These are phyloP conservation scores for Arthroderma sp. DNA, from an alignment of 2,329 filamentous ascomycete species.

Conservation along the genomic window DNA sequence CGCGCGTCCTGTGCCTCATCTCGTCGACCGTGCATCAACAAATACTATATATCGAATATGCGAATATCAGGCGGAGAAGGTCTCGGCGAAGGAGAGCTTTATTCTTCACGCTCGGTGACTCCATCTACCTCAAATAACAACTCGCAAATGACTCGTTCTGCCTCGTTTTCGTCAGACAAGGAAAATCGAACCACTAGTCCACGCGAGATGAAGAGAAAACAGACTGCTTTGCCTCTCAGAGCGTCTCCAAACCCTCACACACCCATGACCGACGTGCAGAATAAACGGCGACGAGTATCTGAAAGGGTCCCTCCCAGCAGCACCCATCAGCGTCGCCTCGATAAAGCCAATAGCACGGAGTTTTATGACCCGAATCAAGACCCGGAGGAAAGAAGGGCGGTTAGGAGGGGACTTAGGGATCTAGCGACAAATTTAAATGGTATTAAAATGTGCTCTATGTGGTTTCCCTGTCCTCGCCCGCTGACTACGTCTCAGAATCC, in stretches of 20 bases:
- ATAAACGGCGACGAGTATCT: conserved; percentile 10
- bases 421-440: conserved; percentile 46
- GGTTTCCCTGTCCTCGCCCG: not conserved
- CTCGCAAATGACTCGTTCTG: conserved; percentile 18
- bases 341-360: conserved; percentile 25
- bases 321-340: conserved; percentile 4
- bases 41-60: not conserved
- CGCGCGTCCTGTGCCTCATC: not conserved
- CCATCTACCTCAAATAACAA: conserved; percentile 5
- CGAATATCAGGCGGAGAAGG: not conserved
- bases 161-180: conserved; percentile 29
- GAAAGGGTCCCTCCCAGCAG: conserved; percentile 6
- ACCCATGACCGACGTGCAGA: conserved; percentile 8
- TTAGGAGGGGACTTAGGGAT: conserved; percentile 57
- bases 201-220: conserved; percentile 19
- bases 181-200: conserved; percentile 28
- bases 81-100: not conserved
- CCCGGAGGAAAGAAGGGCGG: conserved; percentile 52
- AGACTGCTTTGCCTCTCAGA: not conserved
- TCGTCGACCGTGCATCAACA: not conserved
- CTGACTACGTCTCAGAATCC: conserved; percentile 41
- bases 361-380: conserved; percentile 70
- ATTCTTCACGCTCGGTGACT: not conserved
- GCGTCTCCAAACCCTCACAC: conserved; percentile 1
- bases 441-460: conserved; percentile 15